Base-by-base conservation (phyloP, 306 rosid genomes). In the Castanospermum australe region DNA sequence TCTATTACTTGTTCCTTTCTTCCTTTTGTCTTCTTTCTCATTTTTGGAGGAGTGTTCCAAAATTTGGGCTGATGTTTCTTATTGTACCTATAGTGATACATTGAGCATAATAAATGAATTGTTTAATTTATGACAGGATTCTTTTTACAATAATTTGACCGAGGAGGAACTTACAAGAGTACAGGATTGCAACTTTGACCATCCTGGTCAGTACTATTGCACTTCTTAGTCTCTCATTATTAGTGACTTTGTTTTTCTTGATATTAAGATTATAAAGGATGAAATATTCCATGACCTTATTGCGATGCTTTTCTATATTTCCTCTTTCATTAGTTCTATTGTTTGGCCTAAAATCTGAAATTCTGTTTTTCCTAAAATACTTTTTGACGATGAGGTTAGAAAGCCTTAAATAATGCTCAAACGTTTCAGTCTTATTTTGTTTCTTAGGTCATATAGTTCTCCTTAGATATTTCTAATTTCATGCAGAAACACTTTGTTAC, bases 131-230 rank as follows among this genome's bases (percentile, higher is more conserved):
- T 76, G 68, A 52, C 90, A 96, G 99, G 99, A 91, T 88, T 96
- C 98, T 38, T 96, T 96, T 85, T 96, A 96, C 87, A 89, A 90
- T 83, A 86, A 84, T 83, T 85, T 96, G 86, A 89, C 88, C 0
- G 84, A 84, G 28, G 97, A 93, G 79, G 98, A 90, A 82, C 96
- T 85, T 73, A 77, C 69, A 32, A 74, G 83, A 77, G 99, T 96
- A 56, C 90, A 91, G 17, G 99, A 93, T 77, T 96, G 89, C 93
- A 96, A 96, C 87, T 96, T 96, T 84, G 99, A 96, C 80, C 99
- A 96, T 87, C 99, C 98, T 78, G 97, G 99, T 95, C 60, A 87
- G 99, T 81, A 75, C 69, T 59, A 47, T 79, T 60, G 13, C 50
- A 69, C 54, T 67, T 20, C 70, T 75, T 55, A 25, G 5, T 62